Evolutionary conservation across 768 basidiomycete species (phyloP).

Genomic region (Mycena kentingensis): DNA sequence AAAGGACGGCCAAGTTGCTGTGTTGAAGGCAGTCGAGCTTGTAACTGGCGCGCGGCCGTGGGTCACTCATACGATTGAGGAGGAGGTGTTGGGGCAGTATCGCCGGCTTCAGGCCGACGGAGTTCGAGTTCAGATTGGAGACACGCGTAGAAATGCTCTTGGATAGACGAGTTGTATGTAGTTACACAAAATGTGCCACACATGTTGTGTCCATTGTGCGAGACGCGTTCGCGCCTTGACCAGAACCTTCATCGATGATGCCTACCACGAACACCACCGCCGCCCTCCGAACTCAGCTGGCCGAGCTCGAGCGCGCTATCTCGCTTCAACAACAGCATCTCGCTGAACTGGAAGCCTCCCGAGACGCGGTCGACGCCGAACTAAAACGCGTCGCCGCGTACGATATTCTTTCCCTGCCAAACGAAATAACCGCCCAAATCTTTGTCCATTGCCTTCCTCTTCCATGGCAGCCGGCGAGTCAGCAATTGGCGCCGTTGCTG

Average conservation of each 20-base stretch:
- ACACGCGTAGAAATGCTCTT: too few relatives aligned
- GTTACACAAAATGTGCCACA: too few relatives aligned
- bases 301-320: neutral
- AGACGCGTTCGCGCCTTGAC: neutral
- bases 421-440: conserved; percentile 1
- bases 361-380: neutral
- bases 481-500: neutral
- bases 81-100: too few relatives aligned
- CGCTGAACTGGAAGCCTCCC: neutral
- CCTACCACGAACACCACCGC: neutral
- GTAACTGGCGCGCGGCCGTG: too few relatives aligned
- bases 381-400: neutral
- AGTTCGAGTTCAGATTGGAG: too few relatives aligned
- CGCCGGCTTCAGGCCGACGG: too few relatives aligned
- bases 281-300: neutral
- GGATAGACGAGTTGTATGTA: too few relatives aligned
- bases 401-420: neutral
- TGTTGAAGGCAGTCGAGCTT: too few relatives aligned
- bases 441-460: neutral
- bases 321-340: neutral
- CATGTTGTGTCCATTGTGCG: too few relatives aligned
- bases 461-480: too few relatives aligned
- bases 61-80: too few relatives aligned
- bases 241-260: neutral
- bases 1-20: too few relatives aligned